Evolutionary conservation across 148 eudicot genomes (phyloP).

Genomic region (Amaranthus cruentus): DNA sequence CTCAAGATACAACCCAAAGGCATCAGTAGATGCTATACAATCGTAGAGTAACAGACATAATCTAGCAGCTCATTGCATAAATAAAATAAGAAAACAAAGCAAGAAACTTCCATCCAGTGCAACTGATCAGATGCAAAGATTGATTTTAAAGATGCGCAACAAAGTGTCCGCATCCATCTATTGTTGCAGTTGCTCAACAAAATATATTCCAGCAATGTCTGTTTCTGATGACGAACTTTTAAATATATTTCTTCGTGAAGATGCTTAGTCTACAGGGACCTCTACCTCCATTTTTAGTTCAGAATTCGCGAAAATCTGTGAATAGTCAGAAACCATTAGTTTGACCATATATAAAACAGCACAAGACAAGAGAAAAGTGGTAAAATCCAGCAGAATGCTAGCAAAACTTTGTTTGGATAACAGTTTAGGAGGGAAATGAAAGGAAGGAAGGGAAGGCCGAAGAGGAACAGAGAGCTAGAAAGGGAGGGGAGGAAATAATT

Average conservation of each 20-base stretch:
- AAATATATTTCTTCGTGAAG: not conserved
- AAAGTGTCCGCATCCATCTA: not conserved
- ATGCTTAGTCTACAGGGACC: constrained; percentile 32
- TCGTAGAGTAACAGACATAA: too few relatives aligned
- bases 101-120: not conserved
- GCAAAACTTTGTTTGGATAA: not conserved
- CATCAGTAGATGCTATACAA: not conserved
- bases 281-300: constrained; percentile 43
- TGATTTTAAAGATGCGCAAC: not conserved
- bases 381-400: not conserved
- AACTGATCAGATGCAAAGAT: not conserved
- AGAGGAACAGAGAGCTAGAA: too few relatives aligned
- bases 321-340: not conserved
- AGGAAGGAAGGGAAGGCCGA: too few relatives aligned
- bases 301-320: constrained; percentile 35
- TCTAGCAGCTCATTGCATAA: not conserved
- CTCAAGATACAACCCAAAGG: not conserved
- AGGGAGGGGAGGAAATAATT: too few relatives aligned
- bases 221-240: not conserved
- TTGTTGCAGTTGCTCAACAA: not conserved
- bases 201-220: constrained; percentile 6
- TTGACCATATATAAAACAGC: not conserved
- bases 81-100: not conserved
- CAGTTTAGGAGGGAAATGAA: too few relatives aligned
- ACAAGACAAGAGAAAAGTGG: not conserved